phyloP scores from a whole-genome alignment of 2,329 filamentous ascomycete species.

The Lizonia empirigonia region DNA sequence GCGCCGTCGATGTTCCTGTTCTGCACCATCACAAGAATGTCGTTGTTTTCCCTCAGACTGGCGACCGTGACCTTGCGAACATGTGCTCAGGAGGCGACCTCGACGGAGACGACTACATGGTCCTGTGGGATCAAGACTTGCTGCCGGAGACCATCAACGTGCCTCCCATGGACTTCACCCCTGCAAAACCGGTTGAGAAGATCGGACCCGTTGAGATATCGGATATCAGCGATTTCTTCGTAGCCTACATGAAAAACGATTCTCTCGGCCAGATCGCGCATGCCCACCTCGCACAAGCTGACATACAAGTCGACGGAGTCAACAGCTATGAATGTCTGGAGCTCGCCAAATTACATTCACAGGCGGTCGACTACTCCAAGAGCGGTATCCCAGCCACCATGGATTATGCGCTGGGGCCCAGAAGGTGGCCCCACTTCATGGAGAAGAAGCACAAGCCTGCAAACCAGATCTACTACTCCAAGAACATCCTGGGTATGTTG shows the following conservation, averaged over 20 bases:
- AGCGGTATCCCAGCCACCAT: slow-evolving; percentile 79
- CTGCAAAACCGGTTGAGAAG: slow-evolving; percentile 62
- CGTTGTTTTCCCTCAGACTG: slow-evolving; percentile 82
- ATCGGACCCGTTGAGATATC: slow-evolving; percentile 69
- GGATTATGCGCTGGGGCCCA: slow-evolving; percentile 63
- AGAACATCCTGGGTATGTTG: slow-evolving; percentile 75
- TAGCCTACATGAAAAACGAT: slow-evolving; percentile 91
- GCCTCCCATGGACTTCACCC: slow-evolving; percentile 76
- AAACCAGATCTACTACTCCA: slow-evolving; percentile 66
- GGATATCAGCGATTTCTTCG: slow-evolving; percentile 84
- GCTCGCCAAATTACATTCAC: slow-evolving; percentile 81
- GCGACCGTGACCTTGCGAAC: slow-evolving; percentile 82
- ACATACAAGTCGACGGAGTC: slow-evolving; percentile 66
- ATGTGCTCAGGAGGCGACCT: slow-evolving; percentile 98
- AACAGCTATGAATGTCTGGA: slow-evolving; percentile 69
- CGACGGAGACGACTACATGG: slow-evolving; percentile 93
- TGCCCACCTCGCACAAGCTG: slow-evolving; percentile 79
- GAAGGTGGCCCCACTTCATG: slow-evolving; percentile 84
- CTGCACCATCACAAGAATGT: slow-evolving; percentile 81
- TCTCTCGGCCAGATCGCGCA: slow-evolving; percentile 78
- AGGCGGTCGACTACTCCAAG: slow-evolving; percentile 93
- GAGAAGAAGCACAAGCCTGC: slow-evolving; percentile 63
- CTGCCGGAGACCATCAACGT: slow-evolving; percentile 69
- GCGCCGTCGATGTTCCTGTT: slow-evolving; percentile 75
- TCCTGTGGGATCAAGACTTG: slow-evolving; percentile 84